phyloP scores from a whole-genome alignment of 176 grass and related monocot species.

The maize (Zea mays) region Zm-B73-REFERENCE-NAM-5.0 NC_050097.1:7917001-7917500 shows the following conservation, averaged over 20 bases:
- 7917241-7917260: not conserved
- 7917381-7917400: slow-evolving; percentile 65
- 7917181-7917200: slow-evolving; percentile 50
- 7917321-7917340: slow-evolving; percentile 62
- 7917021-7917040: slow-evolving; percentile 1
- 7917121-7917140: slow-evolving; percentile 62
- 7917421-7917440: not conserved
- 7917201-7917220: not conserved
- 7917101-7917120: slow-evolving; percentile 36
- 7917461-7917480: not conserved
- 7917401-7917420: not conserved
- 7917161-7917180: slow-evolving; percentile 66
- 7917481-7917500: not conserved
- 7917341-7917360: slow-evolving; percentile 79
- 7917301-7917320: slow-evolving; percentile 70
- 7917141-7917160: slow-evolving; percentile 67
- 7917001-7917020: not conserved
- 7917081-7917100: slow-evolving; percentile 61
- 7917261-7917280: not conserved
- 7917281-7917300: slow-evolving; percentile 67
- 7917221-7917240: not conserved
- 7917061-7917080: slow-evolving; percentile 65
- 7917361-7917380: slow-evolving; percentile 50
- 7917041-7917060: slow-evolving; percentile 60
- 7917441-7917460: not conserved